A percentile compares a stretch with the other conserved stretches of the same genome.
These are phyloP conservation scores for Neurospora sp. DNA, from an alignment of 495 filamentous ascomycete species.

Conservation along the genomic window DNA sequence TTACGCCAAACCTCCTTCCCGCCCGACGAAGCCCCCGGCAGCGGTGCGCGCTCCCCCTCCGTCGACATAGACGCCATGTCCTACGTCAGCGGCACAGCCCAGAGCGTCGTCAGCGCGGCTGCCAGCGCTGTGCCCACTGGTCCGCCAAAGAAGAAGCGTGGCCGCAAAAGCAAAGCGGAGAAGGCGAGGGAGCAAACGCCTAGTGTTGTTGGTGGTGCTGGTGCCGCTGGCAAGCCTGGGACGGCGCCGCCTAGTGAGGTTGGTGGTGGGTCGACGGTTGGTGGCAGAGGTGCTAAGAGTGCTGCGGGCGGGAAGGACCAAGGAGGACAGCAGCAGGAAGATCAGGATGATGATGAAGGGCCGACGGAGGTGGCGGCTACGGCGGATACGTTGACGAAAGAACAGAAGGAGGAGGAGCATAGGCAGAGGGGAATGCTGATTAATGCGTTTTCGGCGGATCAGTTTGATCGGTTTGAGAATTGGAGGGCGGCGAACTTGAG, in stretches of 20 bases:
- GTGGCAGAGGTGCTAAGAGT: conserved; percentile 24
- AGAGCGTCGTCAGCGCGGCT: conserved; percentile 44
- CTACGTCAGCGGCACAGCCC: conserved; percentile 47
- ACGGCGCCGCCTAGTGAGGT: conserved; percentile 38
- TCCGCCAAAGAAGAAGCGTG: conserved; percentile 47
- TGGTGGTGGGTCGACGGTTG: conserved; percentile 12
- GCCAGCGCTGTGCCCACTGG: not conserved
- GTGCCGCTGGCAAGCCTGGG: not conserved
- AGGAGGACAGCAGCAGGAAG: conserved; percentile 27
- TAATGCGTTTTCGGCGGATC: conserved; percentile 53
- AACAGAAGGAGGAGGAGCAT: conserved; percentile 61
- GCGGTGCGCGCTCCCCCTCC: conserved; percentile 52
- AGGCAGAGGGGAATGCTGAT: conserved; percentile 51
- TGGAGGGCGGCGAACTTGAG: conserved; percentile 61
- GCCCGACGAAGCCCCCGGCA: conserved; percentile 39
- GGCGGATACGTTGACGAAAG: conserved; percentile 50
- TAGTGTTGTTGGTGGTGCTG: conserved; percentile 34
- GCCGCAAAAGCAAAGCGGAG: conserved; percentile 55
- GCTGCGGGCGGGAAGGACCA: conserved; percentile 2
- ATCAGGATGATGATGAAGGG: conserved; percentile 56
- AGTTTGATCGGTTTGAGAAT: conserved; percentile 62
- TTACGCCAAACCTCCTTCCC: conserved; percentile 88
- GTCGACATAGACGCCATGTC: conserved; percentile 53
- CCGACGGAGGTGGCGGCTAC: conserved; percentile 58
- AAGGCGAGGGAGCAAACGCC: conserved; percentile 42